phyloP scores from a whole-genome alignment of 805 yeast species.

The Candida takata region DNA sequence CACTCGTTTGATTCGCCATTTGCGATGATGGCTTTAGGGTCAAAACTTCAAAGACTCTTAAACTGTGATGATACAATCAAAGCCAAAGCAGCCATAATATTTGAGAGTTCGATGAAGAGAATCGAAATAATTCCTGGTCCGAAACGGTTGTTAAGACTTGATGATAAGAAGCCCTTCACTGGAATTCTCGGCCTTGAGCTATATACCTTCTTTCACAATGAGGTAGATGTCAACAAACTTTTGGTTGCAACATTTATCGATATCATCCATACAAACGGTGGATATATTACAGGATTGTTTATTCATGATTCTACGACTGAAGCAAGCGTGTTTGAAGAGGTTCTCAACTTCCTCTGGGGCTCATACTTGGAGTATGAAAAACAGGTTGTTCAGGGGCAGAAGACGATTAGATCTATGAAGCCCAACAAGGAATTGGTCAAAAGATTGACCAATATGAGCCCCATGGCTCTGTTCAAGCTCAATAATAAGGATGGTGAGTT shows the following conservation, averaged over 20 bases:
- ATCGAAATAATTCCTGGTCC: no score
- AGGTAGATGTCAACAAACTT: constrained; percentile 1
- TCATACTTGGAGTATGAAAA: constrained; percentile 3
- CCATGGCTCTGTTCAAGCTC: neutral
- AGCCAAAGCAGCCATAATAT: no score
- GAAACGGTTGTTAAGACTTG: constrained; percentile 1
- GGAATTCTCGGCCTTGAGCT: constrained; percentile 4
- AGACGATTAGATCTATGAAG: neutral
- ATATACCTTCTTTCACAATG: constrained; percentile 6
- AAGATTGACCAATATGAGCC: constrained; percentile 2
- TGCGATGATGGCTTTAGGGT: neutral
- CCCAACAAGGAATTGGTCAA: constrained; percentile 2
- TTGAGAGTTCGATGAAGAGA: no score
- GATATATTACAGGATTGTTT: constrained; percentile 2
- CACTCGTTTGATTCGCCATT: neutral
- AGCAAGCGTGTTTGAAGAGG: neutral
- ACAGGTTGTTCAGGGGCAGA: constrained; percentile 1
- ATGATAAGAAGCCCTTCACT: neutral
- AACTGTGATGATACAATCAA: no score
- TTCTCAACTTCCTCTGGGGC: constrained; percentile 7
- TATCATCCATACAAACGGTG: constrained; percentile 5
- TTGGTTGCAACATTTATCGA: constrained; percentile 5
- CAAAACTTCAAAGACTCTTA: neutral
- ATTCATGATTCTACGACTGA: neutral
- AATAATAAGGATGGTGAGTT: neutral